phyloP scores from a whole-genome alignment of 2,329 filamentous ascomycete species.

The Exophiala calicioides region DNA sequence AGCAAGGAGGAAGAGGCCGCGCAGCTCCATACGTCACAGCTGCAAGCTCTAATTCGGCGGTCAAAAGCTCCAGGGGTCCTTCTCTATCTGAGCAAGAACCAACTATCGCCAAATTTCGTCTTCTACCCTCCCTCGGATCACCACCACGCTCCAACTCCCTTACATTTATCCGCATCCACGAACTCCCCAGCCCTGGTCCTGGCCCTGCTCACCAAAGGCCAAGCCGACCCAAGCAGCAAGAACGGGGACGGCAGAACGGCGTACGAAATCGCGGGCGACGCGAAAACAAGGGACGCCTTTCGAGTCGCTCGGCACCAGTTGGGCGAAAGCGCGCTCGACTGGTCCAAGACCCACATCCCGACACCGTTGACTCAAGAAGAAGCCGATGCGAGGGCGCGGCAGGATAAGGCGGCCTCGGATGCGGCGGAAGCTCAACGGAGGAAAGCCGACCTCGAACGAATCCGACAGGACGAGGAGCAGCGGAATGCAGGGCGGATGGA shows the following conservation, averaged over 20 bases:
- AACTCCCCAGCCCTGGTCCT: conserved; percentile 76
- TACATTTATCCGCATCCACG: conserved; percentile 82
- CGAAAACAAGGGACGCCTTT: conserved; percentile 85
- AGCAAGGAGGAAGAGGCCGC: conserved; percentile 83
- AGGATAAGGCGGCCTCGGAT: conserved; percentile 69
- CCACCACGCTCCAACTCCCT: conserved; percentile 76
- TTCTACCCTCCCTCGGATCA: conserved; percentile 69
- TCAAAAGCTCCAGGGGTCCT: conserved; percentile 86
- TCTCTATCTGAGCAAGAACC: conserved; percentile 78
- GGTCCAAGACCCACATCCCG: conserved; percentile 75
- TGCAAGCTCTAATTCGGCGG: conserved; percentile 83
- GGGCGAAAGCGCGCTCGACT: conserved; percentile 74
- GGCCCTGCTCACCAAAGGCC: conserved; percentile 72
- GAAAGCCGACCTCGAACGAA: conserved; percentile 70
- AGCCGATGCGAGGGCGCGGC: conserved; percentile 66
- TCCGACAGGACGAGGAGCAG: conserved; percentile 63
- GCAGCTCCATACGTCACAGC: conserved; percentile 79
- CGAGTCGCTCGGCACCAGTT: conserved; percentile 81
- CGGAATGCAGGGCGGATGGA: conserved; percentile 43
- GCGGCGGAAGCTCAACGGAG: conserved; percentile 70
- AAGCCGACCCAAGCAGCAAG: conserved; percentile 69
- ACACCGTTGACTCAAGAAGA: conserved; percentile 69
- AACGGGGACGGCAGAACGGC: conserved; percentile 80
- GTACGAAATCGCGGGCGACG: conserved; percentile 85
- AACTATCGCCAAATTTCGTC: conserved; percentile 67